Conservation (phyloP, 805 yeast species). For the Starmera quercuum region DNA sequence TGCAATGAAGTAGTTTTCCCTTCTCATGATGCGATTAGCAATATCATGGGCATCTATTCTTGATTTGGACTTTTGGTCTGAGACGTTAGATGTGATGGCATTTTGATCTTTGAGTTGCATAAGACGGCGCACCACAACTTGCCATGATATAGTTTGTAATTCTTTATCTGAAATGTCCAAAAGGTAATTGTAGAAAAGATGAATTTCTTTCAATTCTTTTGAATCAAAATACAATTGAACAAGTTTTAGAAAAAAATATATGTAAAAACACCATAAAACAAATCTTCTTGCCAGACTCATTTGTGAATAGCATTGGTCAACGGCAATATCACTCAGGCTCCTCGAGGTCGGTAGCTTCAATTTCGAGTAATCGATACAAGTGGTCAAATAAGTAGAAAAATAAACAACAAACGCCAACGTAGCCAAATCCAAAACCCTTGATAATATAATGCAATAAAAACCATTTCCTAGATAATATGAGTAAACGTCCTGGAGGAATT, state of each 20-base stretch:
- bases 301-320: constrained; percentile 31
- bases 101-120: constrained; percentile 74
- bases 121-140: constrained; percentile 67
- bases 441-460: constrained; percentile 63
- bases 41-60: constrained; percentile 88
- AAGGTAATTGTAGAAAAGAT: constrained; percentile 66
- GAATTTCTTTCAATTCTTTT: constrained; percentile 63
- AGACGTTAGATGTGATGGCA: constrained; percentile 42
- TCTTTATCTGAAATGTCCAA: constrained; percentile 73
- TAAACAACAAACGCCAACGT: constrained; percentile 75
- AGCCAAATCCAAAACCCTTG: constrained; percentile 56
- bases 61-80: constrained; percentile 61
- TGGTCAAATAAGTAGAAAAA: constrained; percentile 69
- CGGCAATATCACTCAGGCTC: constrained; percentile 23
- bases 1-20: constrained; percentile 90
- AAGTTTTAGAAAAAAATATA: constrained; percentile 43
- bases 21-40: constrained; percentile 93
- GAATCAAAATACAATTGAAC: constrained; percentile 55
- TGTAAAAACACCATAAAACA: constrained; percentile 53
- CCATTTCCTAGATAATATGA: constrained; percentile 84
- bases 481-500: constrained; percentile 77
- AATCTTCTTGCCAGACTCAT: constrained; percentile 47
- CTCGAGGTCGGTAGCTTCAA: constrained; percentile 24
- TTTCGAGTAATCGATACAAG: constrained; percentile 67
- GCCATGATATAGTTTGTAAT: constrained; percentile 91